Evolutionary conservation across 441 rosid species (phyloP).

Genomic region (Aquilaria agallochum): DNA sequence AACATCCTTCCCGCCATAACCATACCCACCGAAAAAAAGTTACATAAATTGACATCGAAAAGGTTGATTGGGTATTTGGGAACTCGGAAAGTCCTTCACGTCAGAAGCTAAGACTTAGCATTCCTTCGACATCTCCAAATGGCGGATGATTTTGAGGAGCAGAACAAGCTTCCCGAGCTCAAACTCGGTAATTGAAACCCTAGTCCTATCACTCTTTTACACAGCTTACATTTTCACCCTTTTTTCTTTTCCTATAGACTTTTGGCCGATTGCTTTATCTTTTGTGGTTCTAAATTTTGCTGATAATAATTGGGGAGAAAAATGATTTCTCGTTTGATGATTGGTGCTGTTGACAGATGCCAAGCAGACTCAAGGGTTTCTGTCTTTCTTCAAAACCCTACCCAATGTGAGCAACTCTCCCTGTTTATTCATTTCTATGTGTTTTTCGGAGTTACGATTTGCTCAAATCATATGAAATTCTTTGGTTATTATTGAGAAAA

Average conservation of each 20-base stretch:
- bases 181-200: slow-evolving; percentile 67
- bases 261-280: slow-evolving; percentile 4
- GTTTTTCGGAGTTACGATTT: not conserved
- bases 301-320: slow-evolving; percentile 2
- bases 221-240: not conserved
- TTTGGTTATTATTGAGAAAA: too few species aligned
- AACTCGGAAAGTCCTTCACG: not conserved
- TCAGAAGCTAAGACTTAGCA: slow-evolving; percentile 6
- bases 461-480: too few species aligned
- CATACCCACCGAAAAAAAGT: not conserved
- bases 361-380: slow-evolving; percentile 97
- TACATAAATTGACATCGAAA: slow-evolving; percentile 6
- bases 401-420: slow-evolving; percentile 49
- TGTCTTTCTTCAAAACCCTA: slow-evolving; percentile 91
- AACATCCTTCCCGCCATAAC: slow-evolving; percentile 62
- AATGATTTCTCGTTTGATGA: too few species aligned
- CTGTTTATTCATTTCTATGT: not conserved
- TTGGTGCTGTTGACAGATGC: slow-evolving; percentile 43
- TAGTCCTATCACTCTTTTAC: slow-evolving; percentile 1
- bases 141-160: slow-evolving; percentile 54
- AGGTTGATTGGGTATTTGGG: not conserved
- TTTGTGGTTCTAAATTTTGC: slow-evolving; percentile 11
- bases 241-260: not conserved
- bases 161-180: slow-evolving; percentile 86
- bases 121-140: slow-evolving; percentile 22